Percentiles rank a stretch among this genome's conserved stretches.
phyloP scores from a whole-genome alignment of 306 rosid species.

The Cucurbita pepo region DNA sequence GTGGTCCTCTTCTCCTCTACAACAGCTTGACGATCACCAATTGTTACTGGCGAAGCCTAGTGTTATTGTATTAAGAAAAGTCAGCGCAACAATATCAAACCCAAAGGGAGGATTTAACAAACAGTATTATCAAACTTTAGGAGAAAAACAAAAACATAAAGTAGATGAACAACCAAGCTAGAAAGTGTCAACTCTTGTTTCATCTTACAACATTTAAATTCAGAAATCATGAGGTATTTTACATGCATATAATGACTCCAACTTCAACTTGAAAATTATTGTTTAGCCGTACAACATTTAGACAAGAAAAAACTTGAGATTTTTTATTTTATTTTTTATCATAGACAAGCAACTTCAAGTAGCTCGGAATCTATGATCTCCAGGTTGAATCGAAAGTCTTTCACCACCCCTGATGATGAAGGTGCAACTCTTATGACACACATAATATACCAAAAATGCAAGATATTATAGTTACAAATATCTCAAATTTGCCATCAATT shows the following conservation, averaged over 20 bases:
- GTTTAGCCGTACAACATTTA: not conserved
- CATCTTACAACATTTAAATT: not conserved
- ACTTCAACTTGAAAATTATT: not conserved
- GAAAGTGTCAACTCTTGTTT: not conserved
- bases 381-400: not conserved
- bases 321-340: not conserved
- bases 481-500: not conserved
- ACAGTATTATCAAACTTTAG: not conserved
- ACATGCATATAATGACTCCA: not conserved
- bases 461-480: too few species aligned
- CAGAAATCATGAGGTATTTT: not conserved
- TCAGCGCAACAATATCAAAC: not conserved
- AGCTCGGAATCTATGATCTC: not conserved
- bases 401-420: not conserved
- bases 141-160: too few species aligned
- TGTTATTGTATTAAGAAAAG: conserved; percentile 6
- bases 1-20: conserved; percentile 89
- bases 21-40: conserved; percentile 66
- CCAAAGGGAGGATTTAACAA: not conserved
- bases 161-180: not conserved
- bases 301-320: not conserved
- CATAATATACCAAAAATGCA: too few species aligned
- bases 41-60: conserved; percentile 61
- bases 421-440: not conserved
- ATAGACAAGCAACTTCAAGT: not conserved